These are phyloP conservation scores for Onygena corvina DNA, from an alignment of 2,329 filamentous ascomycete genomes.

Conservation along the genomic window DNA sequence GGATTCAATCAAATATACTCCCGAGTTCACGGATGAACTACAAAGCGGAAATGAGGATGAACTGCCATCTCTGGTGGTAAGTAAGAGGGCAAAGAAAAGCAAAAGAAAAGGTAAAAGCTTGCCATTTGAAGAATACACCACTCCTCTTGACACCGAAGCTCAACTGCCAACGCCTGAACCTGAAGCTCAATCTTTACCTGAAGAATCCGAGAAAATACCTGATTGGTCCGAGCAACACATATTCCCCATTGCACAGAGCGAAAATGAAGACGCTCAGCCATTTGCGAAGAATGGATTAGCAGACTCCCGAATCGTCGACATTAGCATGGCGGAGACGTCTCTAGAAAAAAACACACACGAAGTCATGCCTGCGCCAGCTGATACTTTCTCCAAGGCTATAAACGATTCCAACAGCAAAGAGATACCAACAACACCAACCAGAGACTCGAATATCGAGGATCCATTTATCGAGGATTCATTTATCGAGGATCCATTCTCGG, in stretches of 20 bases:
- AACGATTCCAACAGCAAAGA: conserved; percentile 5
- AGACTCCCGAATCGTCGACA: background rate
- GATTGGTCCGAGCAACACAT: background rate
- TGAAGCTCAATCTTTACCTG: background rate
- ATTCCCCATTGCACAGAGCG: background rate
- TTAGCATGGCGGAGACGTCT: background rate
- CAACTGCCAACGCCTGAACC: background rate
- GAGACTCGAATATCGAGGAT: conserved; percentile 8
- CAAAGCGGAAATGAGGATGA: background rate
- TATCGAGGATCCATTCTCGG: conserved; percentile 23
- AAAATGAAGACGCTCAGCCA: background rate
- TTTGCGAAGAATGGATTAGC: background rate
- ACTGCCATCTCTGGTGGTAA: background rate
- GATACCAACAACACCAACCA: background rate
- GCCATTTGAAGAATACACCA: background rate
- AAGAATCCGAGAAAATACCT: background rate
- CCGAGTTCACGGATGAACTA: too few species aligned
- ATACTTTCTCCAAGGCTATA: conserved; percentile 14
- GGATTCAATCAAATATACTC: background rate
- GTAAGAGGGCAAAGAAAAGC: background rate
- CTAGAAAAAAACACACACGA: too few species aligned
- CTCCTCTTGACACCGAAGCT: background rate
- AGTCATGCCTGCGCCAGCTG: background rate
- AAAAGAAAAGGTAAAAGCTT: background rate
- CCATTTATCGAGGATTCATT: conserved; percentile 18